Evolutionary conservation across 176 grass and related monocot genomes (phyloP).

Genomic region (Triticum urartu): DNA sequence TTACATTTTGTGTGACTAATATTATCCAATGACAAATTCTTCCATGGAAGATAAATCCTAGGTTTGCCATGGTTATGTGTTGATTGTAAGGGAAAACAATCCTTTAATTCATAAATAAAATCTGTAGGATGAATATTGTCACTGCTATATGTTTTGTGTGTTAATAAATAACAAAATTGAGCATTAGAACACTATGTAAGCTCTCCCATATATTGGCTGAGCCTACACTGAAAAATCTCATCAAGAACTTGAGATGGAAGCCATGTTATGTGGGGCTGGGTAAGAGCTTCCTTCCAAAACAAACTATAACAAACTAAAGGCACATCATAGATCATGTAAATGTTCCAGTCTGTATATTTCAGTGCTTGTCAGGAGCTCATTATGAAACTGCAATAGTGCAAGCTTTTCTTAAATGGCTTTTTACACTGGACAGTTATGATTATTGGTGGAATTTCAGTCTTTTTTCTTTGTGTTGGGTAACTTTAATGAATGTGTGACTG

Average conservation of each 20-base stretch:
- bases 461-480: background rate
- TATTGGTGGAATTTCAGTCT: background rate
- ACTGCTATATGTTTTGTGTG: background rate
- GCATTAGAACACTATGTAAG: background rate
- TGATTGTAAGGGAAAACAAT: conserved; percentile 8
- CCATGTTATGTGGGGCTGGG: background rate
- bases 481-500: background rate
- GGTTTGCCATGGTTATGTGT: background rate
- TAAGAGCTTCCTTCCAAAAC: background rate
- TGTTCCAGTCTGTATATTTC: background rate
- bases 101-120: background rate
- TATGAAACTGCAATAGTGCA: background rate
- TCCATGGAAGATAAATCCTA: background rate
- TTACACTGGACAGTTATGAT: background rate
- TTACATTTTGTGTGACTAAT: background rate
- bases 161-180: background rate
- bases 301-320: background rate
- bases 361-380: background rate
- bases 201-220: background rate
- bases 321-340: background rate
- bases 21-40: background rate
- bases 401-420: background rate
- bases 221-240: background rate
- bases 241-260: background rate
- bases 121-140: background rate